These are phyloP conservation scores for Porodaedalea pini DNA, from an alignment of 1,284 basidiomycete species.

Conservation along the genomic window DNA sequence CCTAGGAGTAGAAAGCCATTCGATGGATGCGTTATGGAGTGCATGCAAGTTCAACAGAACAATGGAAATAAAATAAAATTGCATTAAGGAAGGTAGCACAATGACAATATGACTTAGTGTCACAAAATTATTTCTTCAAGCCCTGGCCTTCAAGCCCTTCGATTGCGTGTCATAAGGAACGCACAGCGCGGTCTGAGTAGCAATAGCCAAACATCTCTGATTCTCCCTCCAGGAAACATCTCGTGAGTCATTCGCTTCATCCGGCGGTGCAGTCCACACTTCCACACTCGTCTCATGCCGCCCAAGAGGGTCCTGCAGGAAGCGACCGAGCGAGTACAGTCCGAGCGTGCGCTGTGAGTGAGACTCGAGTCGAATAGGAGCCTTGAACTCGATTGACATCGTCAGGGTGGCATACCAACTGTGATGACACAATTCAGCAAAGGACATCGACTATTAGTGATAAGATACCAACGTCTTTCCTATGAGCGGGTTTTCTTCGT, in stretches of 20 bases:
- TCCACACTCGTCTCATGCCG: slow-evolving; percentile 21
- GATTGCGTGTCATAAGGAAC: slow-evolving; percentile 32
- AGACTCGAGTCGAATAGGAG: slow-evolving; percentile 28
- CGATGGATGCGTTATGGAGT: no score
- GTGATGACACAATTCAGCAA: background rate
- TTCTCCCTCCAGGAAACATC: slow-evolving; percentile 46
- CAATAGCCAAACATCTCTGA: slow-evolving; percentile 57
- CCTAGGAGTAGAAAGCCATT: no score
- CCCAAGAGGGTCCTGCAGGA: slow-evolving; percentile 20
- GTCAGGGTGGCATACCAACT: slow-evolving; percentile 62
- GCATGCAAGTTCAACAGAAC: no score
- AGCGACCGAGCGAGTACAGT: slow-evolving; percentile 7
- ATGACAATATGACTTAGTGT: no score
- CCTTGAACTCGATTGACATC: slow-evolving; percentile 57
- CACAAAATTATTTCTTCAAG: background rate
- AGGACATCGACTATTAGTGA: background rate
- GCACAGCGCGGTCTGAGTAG: slow-evolving; percentile 54
- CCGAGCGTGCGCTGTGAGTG: slow-evolving; percentile 3
- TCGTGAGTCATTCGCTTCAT: slow-evolving; percentile 25
- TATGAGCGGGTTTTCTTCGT: slow-evolving; percentile 21
- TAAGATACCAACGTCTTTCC: slow-evolving; percentile 9
- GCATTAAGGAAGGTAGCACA: no score
- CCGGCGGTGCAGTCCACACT: slow-evolving; percentile 35
- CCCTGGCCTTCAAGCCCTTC: background rate
- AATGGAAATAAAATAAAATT: no score